phyloP scores from a whole-genome alignment of 2,329 filamentous ascomycete species.

The Alternaria triticimaculans region DNA sequence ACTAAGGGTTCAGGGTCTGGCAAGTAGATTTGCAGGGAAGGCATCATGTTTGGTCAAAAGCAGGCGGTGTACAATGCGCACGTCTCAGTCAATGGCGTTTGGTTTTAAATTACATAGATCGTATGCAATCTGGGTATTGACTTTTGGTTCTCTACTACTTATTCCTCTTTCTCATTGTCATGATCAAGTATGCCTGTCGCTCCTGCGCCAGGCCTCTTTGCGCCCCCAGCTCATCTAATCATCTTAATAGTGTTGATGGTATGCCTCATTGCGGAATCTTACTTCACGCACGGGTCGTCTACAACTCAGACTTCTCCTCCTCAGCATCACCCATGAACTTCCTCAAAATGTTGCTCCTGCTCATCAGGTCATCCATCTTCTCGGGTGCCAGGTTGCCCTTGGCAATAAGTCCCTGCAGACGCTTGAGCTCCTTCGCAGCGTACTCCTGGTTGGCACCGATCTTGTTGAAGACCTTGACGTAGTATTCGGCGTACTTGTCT shows the following conservation, averaged over 20 bases:
- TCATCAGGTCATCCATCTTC: constrained; percentile 88
- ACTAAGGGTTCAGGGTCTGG: constrained; percentile 34
- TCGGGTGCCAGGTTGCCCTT: constrained; percentile 85
- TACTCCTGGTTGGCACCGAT: constrained; percentile 77
- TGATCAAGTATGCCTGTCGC: constrained; percentile 18
- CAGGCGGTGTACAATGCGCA: not conserved
- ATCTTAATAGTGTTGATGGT: not conserved
- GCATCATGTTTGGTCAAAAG: not conserved
- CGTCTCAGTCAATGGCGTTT: not conserved
- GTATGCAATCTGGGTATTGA: constrained; percentile 7
- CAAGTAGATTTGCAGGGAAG: constrained; percentile 17
- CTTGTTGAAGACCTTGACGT: constrained; percentile 90
- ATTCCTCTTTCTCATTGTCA: constrained; percentile 19
- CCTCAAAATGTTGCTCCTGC: constrained; percentile 85
- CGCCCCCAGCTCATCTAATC: not conserved
- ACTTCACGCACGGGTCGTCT: constrained; percentile 41
- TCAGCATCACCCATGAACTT: constrained; percentile 70
- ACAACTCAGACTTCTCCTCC: constrained; percentile 74
- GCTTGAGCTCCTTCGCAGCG: constrained; percentile 82
- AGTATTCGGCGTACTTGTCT: constrained; percentile 91
- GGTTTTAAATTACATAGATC: not conserved
- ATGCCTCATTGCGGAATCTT: not conserved
- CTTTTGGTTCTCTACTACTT: not conserved
- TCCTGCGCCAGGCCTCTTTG: not conserved
- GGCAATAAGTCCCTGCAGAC: constrained; percentile 78